Evolutionary conservation across 2,329 filamentous ascomycete species (phyloP), one percentile per base, ranked within the genome.

Genomic region (Hypoxylon sp.): DNA sequence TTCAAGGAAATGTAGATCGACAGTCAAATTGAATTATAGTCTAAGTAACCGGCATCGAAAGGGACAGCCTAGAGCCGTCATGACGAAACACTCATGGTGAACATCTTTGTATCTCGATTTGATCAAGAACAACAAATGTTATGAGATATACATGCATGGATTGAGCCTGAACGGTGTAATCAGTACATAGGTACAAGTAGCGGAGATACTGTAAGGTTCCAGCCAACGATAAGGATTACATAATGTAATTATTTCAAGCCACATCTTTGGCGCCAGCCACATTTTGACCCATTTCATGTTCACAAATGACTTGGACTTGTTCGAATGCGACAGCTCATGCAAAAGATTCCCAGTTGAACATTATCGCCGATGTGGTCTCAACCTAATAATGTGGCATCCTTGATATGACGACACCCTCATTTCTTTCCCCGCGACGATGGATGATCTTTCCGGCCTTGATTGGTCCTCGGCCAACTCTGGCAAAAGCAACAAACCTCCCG

Each of bases 381-480:
- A 68, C 55, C 13, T 62, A 68, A 70, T 42, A 60, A 67, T 69
- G 71, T 65, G 53, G 60, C 48, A 69, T 71, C 63, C 65, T 64
- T 79, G 75, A 78, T 68, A 76, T 77, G 75, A 76, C 58, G 68
- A 69, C n/a, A 58, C 48, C 53, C n/a, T 35, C 35, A 48, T 64
- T 52, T 56, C 62, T 48, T 67, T n/a, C 21, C 44, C 24, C 42
- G 59, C 59, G 68, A 71, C 55, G 24, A 79, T 79, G 77, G 77
- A 79, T 69, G 77, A 79, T 75, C 76, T 79, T 42, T 77, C 76
- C 46, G 71, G 74, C 17, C 74, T 79, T 58, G 73, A 79, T 46
- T 79, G 77, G 77, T 79, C 77, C 44, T 74, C 76, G 67, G 68
- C 74, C 75, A 74, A 62, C 67, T 55, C 75, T 24, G 65, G 68